Conservation (phyloP, 257 asterid species). For the Forsythia viridissima region DNA sequence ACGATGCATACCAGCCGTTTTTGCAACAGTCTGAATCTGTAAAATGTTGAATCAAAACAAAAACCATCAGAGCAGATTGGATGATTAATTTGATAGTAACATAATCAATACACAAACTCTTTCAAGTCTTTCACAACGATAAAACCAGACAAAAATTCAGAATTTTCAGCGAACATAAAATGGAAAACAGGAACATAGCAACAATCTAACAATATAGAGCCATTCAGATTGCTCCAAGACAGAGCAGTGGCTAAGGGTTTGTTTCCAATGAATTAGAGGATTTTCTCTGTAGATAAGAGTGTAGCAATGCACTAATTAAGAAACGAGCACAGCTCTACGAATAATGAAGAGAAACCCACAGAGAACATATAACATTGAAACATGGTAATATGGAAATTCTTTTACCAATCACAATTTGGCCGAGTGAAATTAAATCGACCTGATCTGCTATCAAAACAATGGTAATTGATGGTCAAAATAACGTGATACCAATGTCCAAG, state of each 20-base stretch:
- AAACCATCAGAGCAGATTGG: not conserved
- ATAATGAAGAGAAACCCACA: not conserved
- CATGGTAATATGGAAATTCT: not conserved
- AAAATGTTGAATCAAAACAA: not conserved
- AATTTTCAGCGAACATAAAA: no score
- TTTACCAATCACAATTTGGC: not conserved
- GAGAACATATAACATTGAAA: not conserved
- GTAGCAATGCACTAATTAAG: not conserved
- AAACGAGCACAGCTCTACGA: not conserved
- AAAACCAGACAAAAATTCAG: not conserved
- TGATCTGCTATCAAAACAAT: not conserved
- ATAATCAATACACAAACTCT: not conserved
- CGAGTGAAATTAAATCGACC: not conserved
- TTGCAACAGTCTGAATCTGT: conserved; percentile 76
- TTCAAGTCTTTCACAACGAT: not conserved
- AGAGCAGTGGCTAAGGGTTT: not conserved
- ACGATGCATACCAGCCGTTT: conserved; percentile 60
- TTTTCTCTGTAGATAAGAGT: not conserved
- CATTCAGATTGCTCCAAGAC: not conserved
- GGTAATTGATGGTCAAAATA: not conserved
- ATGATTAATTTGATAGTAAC: no score
- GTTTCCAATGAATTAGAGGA: not conserved
- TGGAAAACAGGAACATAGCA: not conserved
- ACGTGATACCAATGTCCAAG: not conserved
- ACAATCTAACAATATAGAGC: not conserved